These are phyloP conservation scores for Antrodiella citrinella DNA, from an alignment of 768 basidiomycete genomes.

Conservation along the genomic window DNA sequence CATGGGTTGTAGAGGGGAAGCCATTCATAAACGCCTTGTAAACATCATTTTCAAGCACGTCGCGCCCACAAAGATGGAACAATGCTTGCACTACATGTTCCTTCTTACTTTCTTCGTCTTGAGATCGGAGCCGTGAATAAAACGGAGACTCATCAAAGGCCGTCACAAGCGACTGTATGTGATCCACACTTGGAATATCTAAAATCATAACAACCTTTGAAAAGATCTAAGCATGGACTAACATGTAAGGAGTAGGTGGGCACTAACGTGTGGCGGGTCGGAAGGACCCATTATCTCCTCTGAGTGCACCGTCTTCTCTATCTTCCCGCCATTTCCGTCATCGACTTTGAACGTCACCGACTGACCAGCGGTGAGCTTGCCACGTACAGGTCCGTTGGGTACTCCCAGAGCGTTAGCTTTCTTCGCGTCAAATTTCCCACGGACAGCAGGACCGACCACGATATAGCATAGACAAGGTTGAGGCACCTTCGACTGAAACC, in stretches of 20 bases:
- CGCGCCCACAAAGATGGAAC: constrained; percentile 66
- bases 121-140: constrained; percentile 42
- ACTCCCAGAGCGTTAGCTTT: constrained; percentile 62
- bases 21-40: constrained; percentile 69
- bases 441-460: constrained; percentile 32
- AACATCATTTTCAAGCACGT: constrained; percentile 58
- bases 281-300: constrained; percentile 54
- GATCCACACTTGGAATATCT: constrained; percentile 57
- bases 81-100: constrained; percentile 43
- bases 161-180: constrained; percentile 44
- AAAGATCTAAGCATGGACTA: constrained; percentile 1
- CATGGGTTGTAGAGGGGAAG: constrained; percentile 54
- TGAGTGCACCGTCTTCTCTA: constrained; percentile 44
- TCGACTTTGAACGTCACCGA: constrained; percentile 47
- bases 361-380: constrained; percentile 55
- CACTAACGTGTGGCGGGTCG: constrained; percentile 39
- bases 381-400: constrained; percentile 48
- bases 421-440: constrained; percentile 65
- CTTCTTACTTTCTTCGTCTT: constrained; percentile 28
- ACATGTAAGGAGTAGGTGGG: not conserved
- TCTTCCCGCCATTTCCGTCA: constrained; percentile 32
- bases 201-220: constrained; percentile 55
- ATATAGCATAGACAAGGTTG: constrained; percentile 26
- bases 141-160: constrained; percentile 39
- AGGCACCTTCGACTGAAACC: not conserved